Evolutionary conservation across 2,329 filamentous ascomycete genomes (phyloP).

Genomic region (Graphium sp.): DNA sequence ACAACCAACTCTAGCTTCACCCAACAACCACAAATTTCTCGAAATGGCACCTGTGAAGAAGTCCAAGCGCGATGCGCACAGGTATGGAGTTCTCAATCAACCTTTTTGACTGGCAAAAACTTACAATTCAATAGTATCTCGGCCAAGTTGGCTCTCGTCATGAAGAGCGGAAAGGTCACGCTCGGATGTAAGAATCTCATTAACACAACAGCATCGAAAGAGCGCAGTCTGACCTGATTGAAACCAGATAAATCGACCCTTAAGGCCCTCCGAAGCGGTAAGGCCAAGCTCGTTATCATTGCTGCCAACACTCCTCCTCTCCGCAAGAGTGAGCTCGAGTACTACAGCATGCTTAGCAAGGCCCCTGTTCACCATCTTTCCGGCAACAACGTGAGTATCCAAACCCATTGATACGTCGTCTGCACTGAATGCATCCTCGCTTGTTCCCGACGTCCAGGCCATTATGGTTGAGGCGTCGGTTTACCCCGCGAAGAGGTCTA

Average conservation of each 20-base stretch:
- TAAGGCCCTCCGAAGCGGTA: slow-evolving; percentile 83
- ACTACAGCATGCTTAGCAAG: slow-evolving; percentile 87
- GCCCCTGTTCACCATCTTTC: slow-evolving; percentile 93
- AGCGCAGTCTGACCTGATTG: no score
- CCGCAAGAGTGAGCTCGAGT: slow-evolving; percentile 94
- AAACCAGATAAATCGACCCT: slow-evolving; percentile 28
- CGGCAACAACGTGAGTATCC: slow-evolving; percentile 88
- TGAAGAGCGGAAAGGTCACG: slow-evolving; percentile 62
- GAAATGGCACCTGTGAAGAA: slow-evolving; percentile 59
- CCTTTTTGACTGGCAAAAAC: background rate
- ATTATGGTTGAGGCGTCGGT: slow-evolving; percentile 5
- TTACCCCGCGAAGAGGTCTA: slow-evolving; percentile 86
- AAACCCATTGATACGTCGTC: slow-evolving; percentile 9
- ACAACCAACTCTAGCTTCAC: slow-evolving; percentile 8
- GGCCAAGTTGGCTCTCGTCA: slow-evolving; percentile 43
- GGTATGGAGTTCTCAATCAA: slow-evolving; percentile 7
- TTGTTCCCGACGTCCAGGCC: background rate
- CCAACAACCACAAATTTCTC: slow-evolving; percentile 23
- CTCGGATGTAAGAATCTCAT: slow-evolving; percentile 88
- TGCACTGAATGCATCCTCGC: background rate
- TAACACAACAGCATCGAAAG: no score
- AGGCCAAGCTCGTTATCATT: slow-evolving; percentile 97
- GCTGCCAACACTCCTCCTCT: slow-evolving; percentile 90
- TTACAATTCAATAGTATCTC: slow-evolving; percentile 36
- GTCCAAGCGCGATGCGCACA: slow-evolving; percentile 74